Conservation (phyloP, 2,329 filamentous ascomycete species). For the Camptophora hylomeconis region DNA sequence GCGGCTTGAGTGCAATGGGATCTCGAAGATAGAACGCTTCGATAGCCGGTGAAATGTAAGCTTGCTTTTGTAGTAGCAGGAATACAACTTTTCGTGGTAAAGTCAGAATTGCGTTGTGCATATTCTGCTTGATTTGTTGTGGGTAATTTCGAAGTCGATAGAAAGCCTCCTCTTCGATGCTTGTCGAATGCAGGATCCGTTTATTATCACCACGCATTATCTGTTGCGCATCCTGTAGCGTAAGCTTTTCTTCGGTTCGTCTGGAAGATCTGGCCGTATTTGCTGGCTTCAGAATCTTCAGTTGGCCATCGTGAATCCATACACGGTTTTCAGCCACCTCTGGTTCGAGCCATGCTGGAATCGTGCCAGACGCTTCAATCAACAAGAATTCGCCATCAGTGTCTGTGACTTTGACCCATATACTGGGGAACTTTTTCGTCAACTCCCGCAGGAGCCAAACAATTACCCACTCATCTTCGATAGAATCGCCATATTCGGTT, state of each 20-base stretch:
- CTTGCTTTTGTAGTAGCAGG: constrained; percentile 61
- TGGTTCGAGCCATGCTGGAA: constrained; percentile 84
- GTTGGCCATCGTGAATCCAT: constrained; percentile 70
- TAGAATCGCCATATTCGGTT: constrained; percentile 83
- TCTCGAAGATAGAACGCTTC: constrained; percentile 91
- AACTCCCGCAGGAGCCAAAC: constrained; percentile 79
- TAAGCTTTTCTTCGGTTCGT: constrained; percentile 35
- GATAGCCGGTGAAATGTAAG: constrained; percentile 66
- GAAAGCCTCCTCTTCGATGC: constrained; percentile 80
- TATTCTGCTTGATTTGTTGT: constrained; percentile 53
- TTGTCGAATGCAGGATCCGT: constrained; percentile 54
- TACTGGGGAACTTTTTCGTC: constrained; percentile 54
- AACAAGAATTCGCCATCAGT: constrained; percentile 91
- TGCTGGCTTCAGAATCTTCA: constrained; percentile 55
- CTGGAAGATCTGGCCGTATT: constrained; percentile 34
- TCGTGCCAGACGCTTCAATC: constrained; percentile 76
- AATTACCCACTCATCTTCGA: constrained; percentile 95
- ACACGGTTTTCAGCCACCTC: constrained; percentile 78
- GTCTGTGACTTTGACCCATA: constrained; percentile 77
- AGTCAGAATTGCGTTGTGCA: constrained; percentile 62
- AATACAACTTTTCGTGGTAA: constrained; percentile 74
- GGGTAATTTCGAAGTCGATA: constrained; percentile 80
- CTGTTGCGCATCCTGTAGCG: constrained; percentile 49
- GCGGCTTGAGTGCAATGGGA: constrained; percentile 56
- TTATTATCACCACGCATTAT: constrained; percentile 45